Evolutionary conservation across 345 rosid species (phyloP), one percentile per base, ranked within the genome.

Genomic region (Salix suchowensis): DNA sequence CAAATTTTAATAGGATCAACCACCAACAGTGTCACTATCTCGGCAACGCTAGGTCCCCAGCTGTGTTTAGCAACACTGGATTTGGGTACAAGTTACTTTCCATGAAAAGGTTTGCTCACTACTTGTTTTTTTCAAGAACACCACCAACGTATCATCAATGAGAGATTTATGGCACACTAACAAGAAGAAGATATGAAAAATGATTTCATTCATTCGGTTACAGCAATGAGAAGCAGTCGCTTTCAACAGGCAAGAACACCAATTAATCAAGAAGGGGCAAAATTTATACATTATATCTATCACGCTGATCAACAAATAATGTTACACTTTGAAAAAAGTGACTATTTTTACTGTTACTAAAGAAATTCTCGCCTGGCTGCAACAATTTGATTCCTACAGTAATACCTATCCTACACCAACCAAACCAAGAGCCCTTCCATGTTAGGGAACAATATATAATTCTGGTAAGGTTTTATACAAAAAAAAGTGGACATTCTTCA

Each of bases 201-300:
- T 8, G 46, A 48, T 61, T 60, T 21, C 26, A 12, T 28, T 55
- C 44, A 72, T 37, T 64, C 26, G 40, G 65, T 71, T 24, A 72
- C 75, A 32, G 36, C 60, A 19, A 30, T 5, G 58, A 7, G 13
- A 19, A 66, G 21, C 23, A 21, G 30, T 44, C 62, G 39, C n/a
- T 58, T 70, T 69, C 64, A 61, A 69, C 42, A 26, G 3, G 28
- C 55, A 28, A 46, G 60, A 40, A 19, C 32, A 58, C 46, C 44
- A 14, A 42, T 60, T 23, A n/a, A 36, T 58, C 21, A 76, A 6
- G 14, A 14, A 2, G 3, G 23, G 23, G 55, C 73, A 78, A 81
- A 81, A 78, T 79, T 84, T 84, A 71, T 76, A 81, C 80, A 84
- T 72, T 9, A 58, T 69, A 68, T 24, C 81, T 69, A 68, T 24